Evolutionary conservation across 1,139 yeast species (phyloP), one percentile per base, ranked within the genome.

Genomic region (Taiozyma onychis): DNA sequence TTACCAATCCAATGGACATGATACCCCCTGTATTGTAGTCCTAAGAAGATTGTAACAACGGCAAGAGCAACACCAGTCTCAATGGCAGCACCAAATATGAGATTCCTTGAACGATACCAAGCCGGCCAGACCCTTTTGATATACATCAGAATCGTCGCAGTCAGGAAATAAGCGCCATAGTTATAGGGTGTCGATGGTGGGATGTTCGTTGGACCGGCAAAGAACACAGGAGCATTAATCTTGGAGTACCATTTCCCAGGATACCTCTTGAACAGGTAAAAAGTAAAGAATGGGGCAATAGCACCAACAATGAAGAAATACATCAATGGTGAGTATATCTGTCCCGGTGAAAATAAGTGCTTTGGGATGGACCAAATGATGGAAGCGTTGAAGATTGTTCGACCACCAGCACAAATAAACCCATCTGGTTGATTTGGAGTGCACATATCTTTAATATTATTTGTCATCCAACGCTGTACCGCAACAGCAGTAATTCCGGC

Each of bases 31-130:
- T 73, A 76, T 57, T 77, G 81, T 9, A 81, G 80, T 1, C 81
- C 73, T 55, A 77, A 67, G 56, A 77, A 67, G 11, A 76, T 74
- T 22, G 76, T 51, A 43, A 78, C 69, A 0, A 79, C 76, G 52
- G 80, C 71, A 44, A 78, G 68, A 2, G 82, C 82, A 39, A 77
- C 79, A 14, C 86, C 87, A 3, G 84, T 80, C 27, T 79, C 77
- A n/a, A 82, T 67, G 2, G 79, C 85, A 54, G 82, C 76, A 39
- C 77, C 77, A 65, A 67, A 64, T 65, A 69, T 65, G 55, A 48
- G 68, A n/a, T 60, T 69, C 53, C 72, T 73, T 57, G 73, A 73
- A 35, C 69, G 73, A 69, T 75, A 65, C 78, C 78, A 71, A 6
- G 48, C 54, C 21, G 68, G 64, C 63, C 63, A 64, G 34, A 48